Base-by-base conservation (phyloP, 306 rosid genomes). In the Prosopis cineraria region DNA sequence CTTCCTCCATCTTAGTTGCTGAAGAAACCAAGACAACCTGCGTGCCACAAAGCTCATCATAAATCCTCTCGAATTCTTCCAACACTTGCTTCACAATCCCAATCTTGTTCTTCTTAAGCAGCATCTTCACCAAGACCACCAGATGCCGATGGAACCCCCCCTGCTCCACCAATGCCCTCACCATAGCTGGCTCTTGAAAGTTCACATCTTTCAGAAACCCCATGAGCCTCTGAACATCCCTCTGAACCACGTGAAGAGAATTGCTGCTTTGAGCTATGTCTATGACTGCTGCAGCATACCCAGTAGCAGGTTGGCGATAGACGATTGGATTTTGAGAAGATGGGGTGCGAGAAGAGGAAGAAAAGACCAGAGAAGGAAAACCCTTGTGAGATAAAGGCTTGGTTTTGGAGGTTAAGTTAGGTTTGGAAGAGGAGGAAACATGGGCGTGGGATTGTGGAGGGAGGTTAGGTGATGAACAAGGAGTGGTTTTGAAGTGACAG, bases 271-370 rank as follows among this genome's bases (percentile, higher is more conserved):
- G 97, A 74, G 94, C 89, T 7, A 83, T 78, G 39, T 86, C 93
- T 34, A 93, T 16, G 45, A 91, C 77, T 9, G 98, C 98, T 14
- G 93, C 96, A 0, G 97, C 97, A 62, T 91, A 93, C 1, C 97
- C 97, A 52, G 92, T 82, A 7, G 96, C 87, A 1, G 93, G 88
- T 2, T 72, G 79, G 24, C 41, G 70, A 81, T 93, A 83, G 66
- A 79, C 69, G 31, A 50, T 6, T 31, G 80, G 80, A 8, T 64
- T 64, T 19, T 16, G 29, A 40, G 88, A 65, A 2, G 79, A 73
- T 31, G 74, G 44, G 55, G 81, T 45, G 22, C 17, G 24, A 37
- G 86, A 70, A 39, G 83, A 48, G 25, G 85, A 67, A 10, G 84
- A 77, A 65, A 75, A 31, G n/a, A 63, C 33, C 4, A 43, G 50